Percentiles rank a stretch among this genome's conserved stretches.
Conservation (phyloP, 23 red algal genomes). For the Porphyridium purpureum region DNA sequence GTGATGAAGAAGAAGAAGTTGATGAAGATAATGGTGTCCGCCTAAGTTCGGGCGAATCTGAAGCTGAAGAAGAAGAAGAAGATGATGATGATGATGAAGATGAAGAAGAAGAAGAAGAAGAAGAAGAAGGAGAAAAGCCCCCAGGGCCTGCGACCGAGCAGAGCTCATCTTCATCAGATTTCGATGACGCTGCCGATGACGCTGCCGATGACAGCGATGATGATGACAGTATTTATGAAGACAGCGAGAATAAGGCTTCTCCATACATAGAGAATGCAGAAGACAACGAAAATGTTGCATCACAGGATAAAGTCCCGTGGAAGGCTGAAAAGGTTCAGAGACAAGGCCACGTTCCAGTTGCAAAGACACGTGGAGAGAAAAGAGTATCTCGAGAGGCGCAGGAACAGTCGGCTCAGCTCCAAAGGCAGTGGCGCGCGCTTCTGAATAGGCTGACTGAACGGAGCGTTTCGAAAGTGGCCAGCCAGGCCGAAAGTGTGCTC, state of each 20-base stretch:
- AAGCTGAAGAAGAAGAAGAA: not conserved
- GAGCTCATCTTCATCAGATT: not conserved
- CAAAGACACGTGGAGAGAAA: constrained; percentile 1
- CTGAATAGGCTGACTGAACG: constrained; percentile 25
- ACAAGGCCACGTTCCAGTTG: constrained; percentile 6
- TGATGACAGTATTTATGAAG: constrained; percentile 5
- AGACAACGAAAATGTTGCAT: not conserved
- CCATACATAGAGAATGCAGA: constrained; percentile 3
- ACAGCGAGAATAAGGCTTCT: constrained; percentile 4
- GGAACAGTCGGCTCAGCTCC: not conserved
- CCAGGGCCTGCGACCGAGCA: not conserved
- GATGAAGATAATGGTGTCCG: too few relatives aligned
- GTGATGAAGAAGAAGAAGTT: too few relatives aligned
- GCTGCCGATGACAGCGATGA: not conserved
- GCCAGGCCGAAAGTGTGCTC: constrained; percentile 8
- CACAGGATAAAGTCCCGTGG: not conserved
- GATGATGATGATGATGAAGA: not conserved
- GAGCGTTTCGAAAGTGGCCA: constrained; percentile 12
- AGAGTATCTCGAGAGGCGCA: not conserved
- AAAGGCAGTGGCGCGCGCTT: too few relatives aligned
- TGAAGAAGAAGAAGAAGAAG: too few relatives aligned
- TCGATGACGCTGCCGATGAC: not conserved
- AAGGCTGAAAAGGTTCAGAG: constrained; percentile 5
- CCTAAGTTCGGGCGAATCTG: too few relatives aligned
- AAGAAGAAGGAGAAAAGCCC: not conserved